Evolutionary conservation across 768 basidiomycete genomes (phyloP), one percentile per base, ranked within the genome.

Genomic region (Termitomyces sp.): DNA sequence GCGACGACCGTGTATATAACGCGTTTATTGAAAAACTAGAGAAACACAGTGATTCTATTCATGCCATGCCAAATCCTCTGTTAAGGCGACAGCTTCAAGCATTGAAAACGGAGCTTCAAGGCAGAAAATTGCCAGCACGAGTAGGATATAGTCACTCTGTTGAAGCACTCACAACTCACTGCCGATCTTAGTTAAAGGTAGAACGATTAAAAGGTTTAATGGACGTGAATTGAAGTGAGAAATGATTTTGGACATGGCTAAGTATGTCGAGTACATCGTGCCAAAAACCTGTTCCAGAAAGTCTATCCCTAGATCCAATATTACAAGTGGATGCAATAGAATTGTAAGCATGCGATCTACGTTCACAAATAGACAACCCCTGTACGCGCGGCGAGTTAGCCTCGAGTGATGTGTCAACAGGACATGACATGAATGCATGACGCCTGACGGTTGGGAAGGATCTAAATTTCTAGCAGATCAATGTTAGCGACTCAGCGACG

Each of bases 1-100:
- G 95, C 30, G 95, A 98, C 71, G 89, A 95, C 61, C 85, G 95
- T 46, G 85, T 91, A 12, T 90, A 88, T 71, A 86, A 81, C 61
- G 82, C 86, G 2, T 90, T 93, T 57, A 73, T 75, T 6, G 82
- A 86, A 28, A 72, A 76, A 32, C 63, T 80, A 26, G 73, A 79
- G 46, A 65, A 68, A 35, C 74, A 82, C 64, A 77, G 78, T 63
- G 68, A 48, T 40, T 43, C 10, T 8, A 46, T 59, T 28, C 18
- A 30, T n/a, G 26, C 41, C 6, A 28, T 49, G n/a, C 53, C 47
- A 3, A 59, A 59, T 36, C 52, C 44, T 30, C 52, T 36, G 18
- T 28, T 53, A 9, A 59, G 38, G 5, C 44, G 58, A n/a, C 58
- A 59, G 28, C 23, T 59, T 28, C 52, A 55, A n/a, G 47, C 46